phyloP scores from a whole-genome alignment of 2,329 filamentous ascomycete genomes.

The Botrytis fragariae region DNA sequence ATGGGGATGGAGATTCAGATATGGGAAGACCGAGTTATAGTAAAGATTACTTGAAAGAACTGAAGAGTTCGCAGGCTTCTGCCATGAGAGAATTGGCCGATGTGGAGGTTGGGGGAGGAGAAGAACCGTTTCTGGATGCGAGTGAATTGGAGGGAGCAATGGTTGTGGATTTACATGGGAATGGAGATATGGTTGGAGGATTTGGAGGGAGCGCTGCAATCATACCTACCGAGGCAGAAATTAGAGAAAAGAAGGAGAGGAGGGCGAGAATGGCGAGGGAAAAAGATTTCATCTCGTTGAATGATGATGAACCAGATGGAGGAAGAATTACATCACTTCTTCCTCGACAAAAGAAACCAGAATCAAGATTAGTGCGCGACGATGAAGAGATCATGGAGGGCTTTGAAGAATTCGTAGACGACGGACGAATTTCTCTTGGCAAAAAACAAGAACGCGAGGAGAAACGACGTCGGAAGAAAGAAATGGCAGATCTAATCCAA shows the following conservation, averaged over 20 bases:
- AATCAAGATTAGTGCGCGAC: conserved; percentile 74
- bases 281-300: conserved; percentile 64
- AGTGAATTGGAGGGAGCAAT: conserved; percentile 62
- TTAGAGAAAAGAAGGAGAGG: conserved; percentile 86
- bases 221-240: conserved; percentile 81
- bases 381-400: conserved; percentile 93
- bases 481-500: conserved; percentile 81
- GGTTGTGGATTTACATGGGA: conserved; percentile 52
- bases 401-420: conserved; percentile 87
- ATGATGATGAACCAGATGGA: conserved; percentile 53
- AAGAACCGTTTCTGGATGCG: conserved; percentile 48
- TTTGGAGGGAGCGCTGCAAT: conserved; percentile 45
- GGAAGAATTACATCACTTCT: conserved; percentile 40
- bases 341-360: conserved; percentile 59
- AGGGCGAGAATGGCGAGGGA: conserved; percentile 77
- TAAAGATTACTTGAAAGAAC: conserved; percentile 80
- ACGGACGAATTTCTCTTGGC: conserved; percentile 75
- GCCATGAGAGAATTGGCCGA: conserved; percentile 65
- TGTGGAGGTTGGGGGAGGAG: conserved; percentile 49
- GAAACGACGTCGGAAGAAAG: conserved; percentile 61
- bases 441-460: conserved; percentile 75
- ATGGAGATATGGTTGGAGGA: conserved; percentile 21
- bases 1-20: conserved; percentile 5
- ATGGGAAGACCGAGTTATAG: conserved; percentile 68
- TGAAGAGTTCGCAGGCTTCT: conserved; percentile 81